Evolutionary conservation across 345 rosid species (phyloP).

Genomic region (Citrus unshiu): DNA sequence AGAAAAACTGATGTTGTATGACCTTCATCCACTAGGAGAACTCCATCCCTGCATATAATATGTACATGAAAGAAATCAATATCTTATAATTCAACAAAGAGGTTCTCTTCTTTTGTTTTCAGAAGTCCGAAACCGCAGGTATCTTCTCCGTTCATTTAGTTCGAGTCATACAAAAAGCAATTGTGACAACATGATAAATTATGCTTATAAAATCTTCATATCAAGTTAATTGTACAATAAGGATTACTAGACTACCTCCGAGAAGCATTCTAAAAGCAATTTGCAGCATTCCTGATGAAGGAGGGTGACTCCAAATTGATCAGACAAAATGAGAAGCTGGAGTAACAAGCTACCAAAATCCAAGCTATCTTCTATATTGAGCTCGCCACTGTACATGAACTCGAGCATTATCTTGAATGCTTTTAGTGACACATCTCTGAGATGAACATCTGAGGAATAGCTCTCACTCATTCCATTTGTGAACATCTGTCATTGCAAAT

Average conservation of each 20-base stretch:
- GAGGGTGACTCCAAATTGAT: constrained; percentile 73
- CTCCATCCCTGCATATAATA: constrained; percentile 98
- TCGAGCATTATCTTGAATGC: constrained; percentile 78
- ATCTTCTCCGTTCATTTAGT: constrained; percentile 64
- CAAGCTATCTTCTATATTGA: constrained; percentile 50
- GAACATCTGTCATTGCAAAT: constrained; percentile 66
- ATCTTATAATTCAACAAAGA: constrained; percentile 51
- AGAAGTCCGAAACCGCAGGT: constrained; percentile 58
- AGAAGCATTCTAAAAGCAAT: constrained; percentile 75
- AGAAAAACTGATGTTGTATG: constrained; percentile 78
- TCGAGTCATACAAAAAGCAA: constrained; percentile 42
- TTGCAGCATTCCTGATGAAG: constrained; percentile 99
- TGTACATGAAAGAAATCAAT: constrained; percentile 86
- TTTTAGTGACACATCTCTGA: constrained; percentile 72
- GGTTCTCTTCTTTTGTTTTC: constrained; percentile 71
- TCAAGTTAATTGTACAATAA: constrained; percentile 14
- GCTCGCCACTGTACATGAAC: constrained; percentile 84
- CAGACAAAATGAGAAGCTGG: constrained; percentile 81
- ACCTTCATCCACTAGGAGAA: constrained; percentile 85
- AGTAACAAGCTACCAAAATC: constrained; percentile 72
- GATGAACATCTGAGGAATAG: constrained; percentile 52
- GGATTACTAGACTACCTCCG: constrained; percentile 63
- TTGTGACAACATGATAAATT: constrained; percentile 8
- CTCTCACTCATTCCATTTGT: constrained; percentile 98
- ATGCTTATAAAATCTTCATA: constrained; percentile 2